Evolutionary conservation across 257 asterid genomes (phyloP).

Genomic region (Knoxia roxburghii): DNA sequence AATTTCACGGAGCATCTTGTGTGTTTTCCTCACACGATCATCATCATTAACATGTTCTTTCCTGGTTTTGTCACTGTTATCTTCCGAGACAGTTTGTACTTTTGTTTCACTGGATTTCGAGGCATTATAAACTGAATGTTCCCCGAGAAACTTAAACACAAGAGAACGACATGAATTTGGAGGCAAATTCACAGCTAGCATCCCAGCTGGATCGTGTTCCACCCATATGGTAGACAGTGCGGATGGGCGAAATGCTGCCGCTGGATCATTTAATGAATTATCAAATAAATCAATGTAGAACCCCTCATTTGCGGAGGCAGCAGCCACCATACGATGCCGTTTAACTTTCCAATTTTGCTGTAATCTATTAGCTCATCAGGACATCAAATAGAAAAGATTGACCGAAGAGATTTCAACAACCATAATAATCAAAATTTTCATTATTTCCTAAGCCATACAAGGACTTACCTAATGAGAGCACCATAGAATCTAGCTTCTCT

Average conservation of each 20-base stretch:
- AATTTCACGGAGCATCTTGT: conserved; percentile 63
- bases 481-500: conserved; percentile 98
- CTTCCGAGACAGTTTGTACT: conserved; percentile 21
- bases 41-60: conserved; percentile 54
- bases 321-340: conserved; percentile 80
- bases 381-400: neutral
- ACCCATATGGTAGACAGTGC: conserved; percentile 65
- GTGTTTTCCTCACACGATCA: conserved; percentile 60
- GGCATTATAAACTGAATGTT: conserved; percentile 32
- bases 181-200: conserved; percentile 85
- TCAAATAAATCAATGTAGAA: conserved; percentile 87
- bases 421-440: neutral
- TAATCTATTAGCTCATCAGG: conserved; percentile 49
- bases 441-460: neutral
- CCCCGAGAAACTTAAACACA: conserved; percentile 75
- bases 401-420: neutral
- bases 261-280: conserved; percentile 69
- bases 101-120: conserved; percentile 27
- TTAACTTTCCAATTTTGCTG: conserved; percentile 98
- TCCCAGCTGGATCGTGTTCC: conserved; percentile 94
- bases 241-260: conserved; percentile 72
- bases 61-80: conserved; percentile 36
- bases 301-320: conserved; percentile 95
- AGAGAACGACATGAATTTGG: conserved; percentile 69
- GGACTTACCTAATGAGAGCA: conserved; percentile 81